A percentile compares a stretch with the other conserved stretches of the same genome.
phyloP scores from a whole-genome alignment of 495 filamentous ascomycete species.

The Hypomontagnella monticulosa region DNA sequence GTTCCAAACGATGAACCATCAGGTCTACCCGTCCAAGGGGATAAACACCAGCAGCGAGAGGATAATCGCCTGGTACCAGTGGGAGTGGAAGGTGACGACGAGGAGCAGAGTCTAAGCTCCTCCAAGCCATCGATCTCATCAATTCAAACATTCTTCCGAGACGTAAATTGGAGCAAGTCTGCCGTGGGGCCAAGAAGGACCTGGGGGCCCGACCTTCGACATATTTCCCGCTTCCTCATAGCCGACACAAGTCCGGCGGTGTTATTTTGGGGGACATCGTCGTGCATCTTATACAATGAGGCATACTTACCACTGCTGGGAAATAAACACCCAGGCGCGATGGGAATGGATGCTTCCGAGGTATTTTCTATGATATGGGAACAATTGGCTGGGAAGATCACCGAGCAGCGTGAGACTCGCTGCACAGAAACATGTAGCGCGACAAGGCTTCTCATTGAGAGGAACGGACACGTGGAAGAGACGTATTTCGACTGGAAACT shows the following conservation, averaged over 20 bases:
- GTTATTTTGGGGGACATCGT: slow-evolving; percentile 56
- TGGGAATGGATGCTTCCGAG: slow-evolving; percentile 52
- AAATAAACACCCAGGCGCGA: slow-evolving; percentile 48
- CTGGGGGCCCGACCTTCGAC: slow-evolving; percentile 27
- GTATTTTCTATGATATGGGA: slow-evolving; percentile 49
- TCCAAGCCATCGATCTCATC: not conserved
- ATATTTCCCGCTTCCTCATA: slow-evolving; percentile 36
- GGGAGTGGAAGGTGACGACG: not conserved
- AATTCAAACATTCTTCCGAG: slow-evolving; percentile 3
- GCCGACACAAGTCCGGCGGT: slow-evolving; percentile 40
- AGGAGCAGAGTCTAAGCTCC: not conserved
- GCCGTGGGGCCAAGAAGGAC: slow-evolving; percentile 6
- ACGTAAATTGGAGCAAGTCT: slow-evolving; percentile 25
- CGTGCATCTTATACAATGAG: slow-evolving; percentile 58
- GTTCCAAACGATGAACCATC: slow-evolving; percentile 2
- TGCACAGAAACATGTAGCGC: slow-evolving; percentile 49
- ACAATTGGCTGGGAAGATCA: slow-evolving; percentile 47
- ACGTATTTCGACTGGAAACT: slow-evolving; percentile 70
- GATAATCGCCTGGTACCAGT: not conserved
- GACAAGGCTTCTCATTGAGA: slow-evolving; percentile 59
- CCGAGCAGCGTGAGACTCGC: slow-evolving; percentile 33
- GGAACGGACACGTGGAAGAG: slow-evolving; percentile 65
- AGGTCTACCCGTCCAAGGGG: not conserved
- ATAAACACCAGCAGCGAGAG: not conserved
- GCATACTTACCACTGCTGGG: slow-evolving; percentile 54